Conservation (phyloP, 2,329 filamentous ascomycete genomes). For the Dactylellina sp. region DNA sequence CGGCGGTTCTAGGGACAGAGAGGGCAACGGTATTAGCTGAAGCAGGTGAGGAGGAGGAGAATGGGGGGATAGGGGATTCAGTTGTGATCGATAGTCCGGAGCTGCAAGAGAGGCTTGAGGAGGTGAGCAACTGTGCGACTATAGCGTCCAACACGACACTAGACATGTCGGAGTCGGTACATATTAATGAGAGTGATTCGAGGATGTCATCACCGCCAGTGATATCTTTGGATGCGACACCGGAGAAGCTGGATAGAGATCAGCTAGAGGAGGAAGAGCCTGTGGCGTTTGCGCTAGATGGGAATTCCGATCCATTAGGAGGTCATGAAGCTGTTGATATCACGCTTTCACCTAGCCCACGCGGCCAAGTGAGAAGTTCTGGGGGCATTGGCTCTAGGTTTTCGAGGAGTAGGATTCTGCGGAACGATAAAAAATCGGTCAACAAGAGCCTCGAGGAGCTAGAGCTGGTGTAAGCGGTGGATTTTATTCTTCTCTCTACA, state of each 20-base stretch:
- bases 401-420: conserved; percentile 37
- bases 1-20: conserved; percentile 42
- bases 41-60: conserved; percentile 7
- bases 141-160: conserved; percentile 34
- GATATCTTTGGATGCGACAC: conserved; percentile 46
- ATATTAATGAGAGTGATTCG: conserved; percentile 49
- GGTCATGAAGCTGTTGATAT: conserved; percentile 54
- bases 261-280: conserved; percentile 32
- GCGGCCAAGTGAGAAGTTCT: conserved; percentile 10
- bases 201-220: conserved; percentile 50
- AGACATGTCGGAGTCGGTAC: conserved; percentile 51
- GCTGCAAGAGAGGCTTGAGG: conserved; percentile 20
- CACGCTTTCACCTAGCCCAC: conserved; percentile 16
- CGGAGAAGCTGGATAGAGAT: conserved; percentile 22
- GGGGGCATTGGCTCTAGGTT: conserved; percentile 40
- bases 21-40: conserved; percentile 30
- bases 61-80: conserved; percentile 11
- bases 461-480: conserved; percentile 35
- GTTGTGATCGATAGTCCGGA: conserved; percentile 28
- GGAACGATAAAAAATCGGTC: conserved; percentile 18
- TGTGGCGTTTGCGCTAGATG: conserved; percentile 29
- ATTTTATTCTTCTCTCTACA: conserved; percentile 10
- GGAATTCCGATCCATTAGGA: conserved; percentile 44
- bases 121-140: conserved; percentile 39
- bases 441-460: conserved; percentile 42